A percentile compares a stretch with the other conserved stretches of the same genome.
Evolutionary conservation across 768 basidiomycete species (phyloP).

Genomic region (Trametes villosa): DNA sequence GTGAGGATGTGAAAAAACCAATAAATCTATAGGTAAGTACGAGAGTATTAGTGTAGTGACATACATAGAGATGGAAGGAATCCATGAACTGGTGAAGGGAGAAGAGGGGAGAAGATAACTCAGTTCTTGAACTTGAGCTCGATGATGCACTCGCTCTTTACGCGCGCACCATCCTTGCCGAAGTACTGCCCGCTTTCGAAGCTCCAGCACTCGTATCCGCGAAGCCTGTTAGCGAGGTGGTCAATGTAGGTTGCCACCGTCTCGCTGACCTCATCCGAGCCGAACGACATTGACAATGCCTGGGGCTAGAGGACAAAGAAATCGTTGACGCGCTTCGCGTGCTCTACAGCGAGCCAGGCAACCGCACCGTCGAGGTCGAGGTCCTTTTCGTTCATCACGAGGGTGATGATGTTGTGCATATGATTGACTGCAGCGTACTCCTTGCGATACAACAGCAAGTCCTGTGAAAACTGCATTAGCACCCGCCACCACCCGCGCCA

Average conservation of each 20-base stretch:
- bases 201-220: conserved; percentile 32
- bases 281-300: neutral
- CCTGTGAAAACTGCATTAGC: conserved; percentile 17
- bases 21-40: too few species aligned
- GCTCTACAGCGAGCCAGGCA: conserved; percentile 6
- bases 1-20: too few species aligned
- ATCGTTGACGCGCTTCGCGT: neutral
- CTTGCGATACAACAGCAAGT: conserved; percentile 34
- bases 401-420: conserved; percentile 32
- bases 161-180: neutral
- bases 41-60: too few species aligned
- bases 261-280: conserved; percentile 24
- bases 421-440: conserved; percentile 36
- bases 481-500: neutral
- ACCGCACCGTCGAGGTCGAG: conserved; percentile 24
- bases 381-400: conserved; percentile 29
- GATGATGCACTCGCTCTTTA: neutral
- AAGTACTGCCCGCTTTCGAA: conserved; percentile 29
- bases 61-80: too few species aligned
- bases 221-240: conserved; percentile 32
- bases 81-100: too few species aligned
- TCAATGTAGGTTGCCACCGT: conserved; percentile 31
- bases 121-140: neutral
- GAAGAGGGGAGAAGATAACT: too few species aligned
- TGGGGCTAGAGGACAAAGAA: conserved; percentile 26